phyloP scores from a whole-genome alignment of 306 rosid genomes.

The Boehmeria nivea region DNA sequence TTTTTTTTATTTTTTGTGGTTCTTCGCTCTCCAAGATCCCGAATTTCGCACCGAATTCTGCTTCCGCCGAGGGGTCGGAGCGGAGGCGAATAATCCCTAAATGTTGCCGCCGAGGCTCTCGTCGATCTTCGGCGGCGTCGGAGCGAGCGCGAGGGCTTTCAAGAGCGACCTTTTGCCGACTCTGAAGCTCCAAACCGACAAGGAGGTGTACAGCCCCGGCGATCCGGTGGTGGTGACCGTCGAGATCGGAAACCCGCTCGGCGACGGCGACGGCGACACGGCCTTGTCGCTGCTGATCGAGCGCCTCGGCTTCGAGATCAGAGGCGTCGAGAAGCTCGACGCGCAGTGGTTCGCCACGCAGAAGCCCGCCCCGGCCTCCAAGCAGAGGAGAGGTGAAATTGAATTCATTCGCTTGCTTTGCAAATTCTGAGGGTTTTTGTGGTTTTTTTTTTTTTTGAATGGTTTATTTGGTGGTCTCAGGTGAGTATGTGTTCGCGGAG shows the following conservation, averaged over 20 bases:
- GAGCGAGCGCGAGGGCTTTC: slow-evolving; percentile 22
- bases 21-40: slow-evolving; percentile 4
- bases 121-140: slow-evolving; percentile 55
- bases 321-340: slow-evolving; percentile 79
- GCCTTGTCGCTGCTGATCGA: slow-evolving; percentile 64
- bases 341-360: slow-evolving; percentile 88
- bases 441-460: slow-evolving; percentile 13
- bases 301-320: slow-evolving; percentile 74
- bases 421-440: not conserved
- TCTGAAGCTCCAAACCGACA: slow-evolving; percentile 67
- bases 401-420: not conserved
- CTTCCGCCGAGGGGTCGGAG: not conserved
- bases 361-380: slow-evolving; percentile 68
- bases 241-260: slow-evolving; percentile 56
- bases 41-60: not conserved
- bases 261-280: slow-evolving; percentile 20
- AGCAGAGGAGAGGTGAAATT: slow-evolving; percentile 69
- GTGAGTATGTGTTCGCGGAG: slow-evolving; percentile 74
- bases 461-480: slow-evolving; percentile 33
- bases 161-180: slow-evolving; percentile 36
- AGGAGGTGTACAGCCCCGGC: slow-evolving; percentile 82
- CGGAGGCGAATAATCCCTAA: slow-evolving; percentile 11
- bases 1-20: not conserved
- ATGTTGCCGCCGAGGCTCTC: slow-evolving; percentile 63
- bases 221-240: slow-evolving; percentile 68